Conservation (phyloP, 2,329 filamentous ascomycete genomes). For the Gremmenia infestans region DNA sequence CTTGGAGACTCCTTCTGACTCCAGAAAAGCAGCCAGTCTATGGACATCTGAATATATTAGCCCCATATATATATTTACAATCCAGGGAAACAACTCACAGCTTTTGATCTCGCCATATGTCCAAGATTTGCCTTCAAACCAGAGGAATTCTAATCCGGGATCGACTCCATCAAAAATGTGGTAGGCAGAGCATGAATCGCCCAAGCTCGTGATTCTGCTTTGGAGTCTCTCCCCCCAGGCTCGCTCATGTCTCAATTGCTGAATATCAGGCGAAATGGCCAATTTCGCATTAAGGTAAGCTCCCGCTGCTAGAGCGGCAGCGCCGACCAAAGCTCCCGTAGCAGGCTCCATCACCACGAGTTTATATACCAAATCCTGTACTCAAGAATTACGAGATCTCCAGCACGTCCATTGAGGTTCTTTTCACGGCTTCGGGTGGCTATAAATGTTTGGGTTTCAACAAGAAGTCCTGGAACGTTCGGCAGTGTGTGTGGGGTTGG, state of each 20-base stretch:
- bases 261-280: constrained; percentile 36
- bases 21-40: constrained; percentile 38
- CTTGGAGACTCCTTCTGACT: constrained; percentile 32
- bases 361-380: neutral
- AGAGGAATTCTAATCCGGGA: constrained; percentile 37
- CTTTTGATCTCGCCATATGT: constrained; percentile 41
- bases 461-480: no score
- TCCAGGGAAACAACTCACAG: constrained; percentile 26
- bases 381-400: neutral
- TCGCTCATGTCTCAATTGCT: constrained; percentile 32
- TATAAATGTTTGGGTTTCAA: neutral
- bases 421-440: neutral
- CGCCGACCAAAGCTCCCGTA: constrained; percentile 10
- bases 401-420: neutral
- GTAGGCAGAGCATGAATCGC: constrained; percentile 38
- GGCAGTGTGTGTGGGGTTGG: no score
- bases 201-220: constrained; percentile 34
- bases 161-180: constrained; percentile 38
- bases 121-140: constrained; percentile 45
- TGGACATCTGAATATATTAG: constrained; percentile 35
- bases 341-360: constrained; percentile 15
- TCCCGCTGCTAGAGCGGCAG: constrained; percentile 29
- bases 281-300: constrained; percentile 41
- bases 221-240: constrained; percentile 32
- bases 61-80: neutral